phyloP scores from a whole-genome alignment of 306 rosid species.

The Bauhinia variegata region DNA sequence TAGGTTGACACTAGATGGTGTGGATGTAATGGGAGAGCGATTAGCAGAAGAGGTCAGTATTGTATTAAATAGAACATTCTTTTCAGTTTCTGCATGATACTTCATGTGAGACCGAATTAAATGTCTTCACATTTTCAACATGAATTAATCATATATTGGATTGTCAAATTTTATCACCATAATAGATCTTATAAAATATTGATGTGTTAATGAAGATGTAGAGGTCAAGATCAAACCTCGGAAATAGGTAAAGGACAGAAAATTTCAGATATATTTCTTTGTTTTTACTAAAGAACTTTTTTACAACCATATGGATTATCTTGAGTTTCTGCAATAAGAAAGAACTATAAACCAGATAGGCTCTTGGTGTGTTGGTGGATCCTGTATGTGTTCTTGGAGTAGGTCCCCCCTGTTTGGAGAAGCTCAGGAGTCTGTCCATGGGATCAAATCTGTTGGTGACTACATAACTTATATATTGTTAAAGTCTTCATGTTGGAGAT shows the following conservation, averaged over 20 bases:
- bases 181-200: conserved; percentile 21
- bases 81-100: conserved; percentile 22
- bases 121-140: conserved; percentile 13
- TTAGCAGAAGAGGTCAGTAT: conserved; percentile 78
- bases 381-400: too few species aligned
- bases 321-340: neutral
- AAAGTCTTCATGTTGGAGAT: conserved; percentile 18
- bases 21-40: conserved; percentile 96
- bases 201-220: neutral
- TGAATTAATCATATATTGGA: conserved; percentile 15
- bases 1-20: conserved; percentile 79
- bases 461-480: neutral
- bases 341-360: neutral
- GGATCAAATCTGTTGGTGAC: conserved; percentile 7
- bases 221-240: too few species aligned
- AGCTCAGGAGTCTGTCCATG: conserved; percentile 3
- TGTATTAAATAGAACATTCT: conserved; percentile 6
- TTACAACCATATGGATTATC: neutral
- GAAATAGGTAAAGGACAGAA: too few species aligned
- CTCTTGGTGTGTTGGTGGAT: too few species aligned
- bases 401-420: neutral
- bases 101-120: conserved; percentile 21
- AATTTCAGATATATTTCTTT: too few species aligned
- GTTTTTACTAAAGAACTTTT: too few species aligned
- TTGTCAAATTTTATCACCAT: neutral